Evolutionary conservation across 2,329 filamentous ascomycete genomes (phyloP).

Genomic region (Aspergillus novoparasiticus): DNA sequence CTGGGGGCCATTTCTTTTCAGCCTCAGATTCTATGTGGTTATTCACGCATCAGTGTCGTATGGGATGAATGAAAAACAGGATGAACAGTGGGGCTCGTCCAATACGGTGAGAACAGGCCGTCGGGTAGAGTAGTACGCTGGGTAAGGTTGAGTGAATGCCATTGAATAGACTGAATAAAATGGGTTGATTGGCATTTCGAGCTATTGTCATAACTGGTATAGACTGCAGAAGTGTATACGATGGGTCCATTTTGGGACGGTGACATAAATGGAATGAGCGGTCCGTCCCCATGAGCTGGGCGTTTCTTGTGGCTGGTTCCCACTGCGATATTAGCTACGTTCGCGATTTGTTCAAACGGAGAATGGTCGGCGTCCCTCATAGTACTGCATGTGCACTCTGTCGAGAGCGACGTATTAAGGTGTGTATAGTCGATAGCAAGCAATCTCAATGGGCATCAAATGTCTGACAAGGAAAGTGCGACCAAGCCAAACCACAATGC

Average conservation of each 20-base stretch:
- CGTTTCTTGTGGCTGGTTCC: neutral
- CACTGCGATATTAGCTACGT: neutral
- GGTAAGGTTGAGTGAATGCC: neutral
- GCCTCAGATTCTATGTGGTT: neutral
- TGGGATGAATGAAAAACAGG: neutral
- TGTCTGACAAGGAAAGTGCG: slow-evolving; percentile 39
- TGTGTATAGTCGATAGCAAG: slow-evolving; percentile 16
- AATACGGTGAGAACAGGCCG: neutral
- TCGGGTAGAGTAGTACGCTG: neutral
- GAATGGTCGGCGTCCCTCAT: slow-evolving; percentile 46
- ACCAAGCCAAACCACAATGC: slow-evolving; percentile 46
- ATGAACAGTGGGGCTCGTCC: neutral
- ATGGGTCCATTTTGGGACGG: neutral
- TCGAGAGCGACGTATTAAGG: slow-evolving; percentile 43
- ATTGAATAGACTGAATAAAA: neutral
- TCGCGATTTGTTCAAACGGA: neutral
- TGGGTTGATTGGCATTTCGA: neutral
- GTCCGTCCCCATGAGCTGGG: neutral
- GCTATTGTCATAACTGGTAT: neutral
- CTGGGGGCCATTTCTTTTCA: neutral
- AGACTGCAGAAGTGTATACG: neutral
- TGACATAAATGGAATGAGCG: neutral
- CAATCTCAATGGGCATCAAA: neutral
- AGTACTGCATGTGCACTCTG: slow-evolving; percentile 46
- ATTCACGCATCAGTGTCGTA: neutral